Base-by-base conservation (phyloP, 768 basidiomycete genomes). In the Lentinula lateritia region DNA sequence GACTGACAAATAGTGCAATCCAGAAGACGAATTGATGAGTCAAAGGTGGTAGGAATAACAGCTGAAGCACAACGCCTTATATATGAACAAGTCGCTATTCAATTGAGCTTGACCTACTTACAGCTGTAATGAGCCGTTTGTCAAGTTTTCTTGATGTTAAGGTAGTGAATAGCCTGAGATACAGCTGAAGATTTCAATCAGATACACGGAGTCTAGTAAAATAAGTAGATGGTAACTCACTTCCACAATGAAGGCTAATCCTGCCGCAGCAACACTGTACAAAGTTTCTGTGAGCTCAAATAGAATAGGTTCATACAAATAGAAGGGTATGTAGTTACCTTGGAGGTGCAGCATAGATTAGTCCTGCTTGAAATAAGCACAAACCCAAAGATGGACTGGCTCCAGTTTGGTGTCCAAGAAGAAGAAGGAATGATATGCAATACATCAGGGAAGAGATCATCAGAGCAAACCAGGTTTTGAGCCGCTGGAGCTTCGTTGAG, bases 261-360 rank as follows among this genome's bases (percentile, higher is more conserved):
- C 60, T 62, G 48, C 54, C 38, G 43, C 60, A 43, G 36, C 54
- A 9, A 56, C 58, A 62, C 42, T 57, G 10, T 58, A 58, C 54
- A 56, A 16, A 32, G n/a, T 12, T 35, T 6, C 7, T 32, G 16
- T 32, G 28, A 18, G 34, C 43, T 13, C 18, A 46, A 9, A 15
- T 23, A 36, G 28, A 43, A 5, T 12, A 23, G 3, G 10, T 16
- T 18, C 15, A 18, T 43, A 20, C 23, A 5, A 16, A 36, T 6
- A 56, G 36, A 55, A 12, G 3, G 36, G 16, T 38, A 52, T 23
- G 58, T 41, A 15, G 50, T 34, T n/a, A 36, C 50, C 28, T 35
- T 13, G 50, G 45, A 50, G 65, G 65, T 58, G 58, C 63, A 20
- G 60, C 63, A 20, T 66, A 66, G 7, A 66, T 64, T 3, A 66